These are phyloP conservation scores for Cryomyces minteri DNA, from an alignment of 495 filamentous ascomycete species.

Conservation along the genomic window DNA sequence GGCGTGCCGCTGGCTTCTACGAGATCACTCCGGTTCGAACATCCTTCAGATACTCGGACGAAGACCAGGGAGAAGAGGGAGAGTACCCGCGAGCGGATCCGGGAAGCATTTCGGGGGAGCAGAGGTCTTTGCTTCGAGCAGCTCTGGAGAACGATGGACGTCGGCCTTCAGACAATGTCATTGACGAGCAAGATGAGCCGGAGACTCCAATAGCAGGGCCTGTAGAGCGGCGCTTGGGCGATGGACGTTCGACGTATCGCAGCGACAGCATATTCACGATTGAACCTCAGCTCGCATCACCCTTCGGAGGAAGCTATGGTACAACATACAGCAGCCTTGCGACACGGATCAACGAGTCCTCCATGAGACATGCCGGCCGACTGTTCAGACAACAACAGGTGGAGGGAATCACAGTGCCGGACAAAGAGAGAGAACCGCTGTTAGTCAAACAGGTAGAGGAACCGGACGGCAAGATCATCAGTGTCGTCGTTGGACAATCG, in stretches of 20 bases:
- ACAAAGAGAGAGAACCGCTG: slow-evolving; percentile 59
- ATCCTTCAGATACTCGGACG: slow-evolving; percentile 33
- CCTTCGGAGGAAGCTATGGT: slow-evolving; percentile 51
- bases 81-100: slow-evolving; percentile 7
- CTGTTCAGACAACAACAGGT: slow-evolving; percentile 55
- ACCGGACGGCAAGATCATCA: slow-evolving; percentile 69
- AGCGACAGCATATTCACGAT: slow-evolving; percentile 36
- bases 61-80: slow-evolving; percentile 30
- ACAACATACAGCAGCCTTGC: slow-evolving; percentile 62
- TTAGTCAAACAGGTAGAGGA: slow-evolving; percentile 69
- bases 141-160: slow-evolving; percentile 21
- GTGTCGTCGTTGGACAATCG: slow-evolving; percentile 74
- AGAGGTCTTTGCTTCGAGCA: slow-evolving; percentile 28
- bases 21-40: slow-evolving; percentile 64
- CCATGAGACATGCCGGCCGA: slow-evolving; percentile 51
- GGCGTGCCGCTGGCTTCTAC: slow-evolving; percentile 71
- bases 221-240: slow-evolving; percentile 1
- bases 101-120: slow-evolving; percentile 16
- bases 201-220: slow-evolving; percentile 1
- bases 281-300: slow-evolving; percentile 44
- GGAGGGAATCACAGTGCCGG: slow-evolving; percentile 22
- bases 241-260: slow-evolving; percentile 1
- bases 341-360: slow-evolving; percentile 45
- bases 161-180: slow-evolving; percentile 8
- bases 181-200: slow-evolving; percentile 11